phyloP scores from a whole-genome alignment of 1,284 basidiomycete genomes.

The Taiwanofungus camphoratus region DNA sequence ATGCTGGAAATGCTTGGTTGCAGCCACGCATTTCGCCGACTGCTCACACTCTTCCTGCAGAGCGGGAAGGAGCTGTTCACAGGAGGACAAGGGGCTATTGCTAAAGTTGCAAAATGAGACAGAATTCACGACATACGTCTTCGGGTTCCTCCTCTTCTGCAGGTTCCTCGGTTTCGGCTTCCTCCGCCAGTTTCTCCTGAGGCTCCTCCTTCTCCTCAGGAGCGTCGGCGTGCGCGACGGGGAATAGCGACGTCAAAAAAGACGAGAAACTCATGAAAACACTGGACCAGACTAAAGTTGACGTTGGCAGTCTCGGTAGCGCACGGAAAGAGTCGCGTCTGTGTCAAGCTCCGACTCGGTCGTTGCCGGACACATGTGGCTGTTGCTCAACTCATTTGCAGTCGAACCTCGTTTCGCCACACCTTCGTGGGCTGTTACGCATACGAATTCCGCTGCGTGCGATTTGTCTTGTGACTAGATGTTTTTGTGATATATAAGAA shows the following conservation, averaged over 20 bases:
- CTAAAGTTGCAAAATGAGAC: neutral
- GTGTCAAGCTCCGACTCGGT: slow-evolving; percentile 1
- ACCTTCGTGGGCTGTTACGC: no score
- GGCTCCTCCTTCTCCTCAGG: slow-evolving; percentile 37
- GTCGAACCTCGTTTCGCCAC: no score
- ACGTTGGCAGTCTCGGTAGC: slow-evolving; percentile 2
- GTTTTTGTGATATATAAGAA: no score
- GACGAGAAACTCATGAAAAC: slow-evolving; percentile 39
- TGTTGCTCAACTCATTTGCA: no score
- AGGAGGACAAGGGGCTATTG: no score
- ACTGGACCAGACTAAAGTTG: neutral
- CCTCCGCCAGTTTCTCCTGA: slow-evolving; percentile 30
- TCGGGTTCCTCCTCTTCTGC: slow-evolving; percentile 67
- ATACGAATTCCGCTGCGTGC: no score
- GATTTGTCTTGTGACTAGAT: no score
- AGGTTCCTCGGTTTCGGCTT: slow-evolving; percentile 51
- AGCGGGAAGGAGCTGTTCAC: slow-evolving; percentile 50
- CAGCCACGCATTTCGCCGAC: slow-evolving; percentile 60
- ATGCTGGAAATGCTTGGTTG: slow-evolving; percentile 84
- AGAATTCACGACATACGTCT: slow-evolving; percentile 51
- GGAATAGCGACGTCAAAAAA: slow-evolving; percentile 60
- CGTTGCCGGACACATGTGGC: neutral
- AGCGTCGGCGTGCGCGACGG: slow-evolving; percentile 53
- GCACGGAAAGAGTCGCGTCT: neutral
- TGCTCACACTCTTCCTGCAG: slow-evolving; percentile 76